Conservation (phyloP, 345 rosid genomes). For the Alliaria petiolata region DNA sequence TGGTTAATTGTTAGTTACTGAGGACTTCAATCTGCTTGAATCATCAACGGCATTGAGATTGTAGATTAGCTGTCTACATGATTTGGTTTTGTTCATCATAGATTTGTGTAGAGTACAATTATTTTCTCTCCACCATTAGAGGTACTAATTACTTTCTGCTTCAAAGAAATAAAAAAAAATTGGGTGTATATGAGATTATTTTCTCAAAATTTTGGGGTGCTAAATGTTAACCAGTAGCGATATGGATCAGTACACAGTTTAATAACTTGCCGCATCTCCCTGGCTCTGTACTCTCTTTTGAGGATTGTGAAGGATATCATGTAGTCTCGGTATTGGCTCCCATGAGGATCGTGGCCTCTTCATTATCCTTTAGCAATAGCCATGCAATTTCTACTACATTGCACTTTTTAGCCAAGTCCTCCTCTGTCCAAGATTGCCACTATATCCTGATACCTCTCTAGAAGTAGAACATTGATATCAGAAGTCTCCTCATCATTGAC, state of each 20-base stretch:
- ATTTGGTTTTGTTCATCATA: background rate
- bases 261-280: conserved; percentile 90
- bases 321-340: too few relatives aligned
- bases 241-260: conserved; percentile 50
- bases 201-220: conserved; percentile 38
- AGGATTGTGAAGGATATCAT: conserved; percentile 47
- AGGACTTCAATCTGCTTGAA: background rate
- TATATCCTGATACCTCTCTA: too few relatives aligned
- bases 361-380: too few relatives aligned
- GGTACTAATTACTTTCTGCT: background rate
- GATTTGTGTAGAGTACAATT: background rate
- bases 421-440: too few relatives aligned
- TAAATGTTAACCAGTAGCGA: conserved; percentile 36
- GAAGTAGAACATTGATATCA: too few relatives aligned
- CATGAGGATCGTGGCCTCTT: too few relatives aligned
- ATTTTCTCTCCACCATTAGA: background rate
- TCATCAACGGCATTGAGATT: background rate
- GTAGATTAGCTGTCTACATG: background rate
- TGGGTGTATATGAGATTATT: background rate
- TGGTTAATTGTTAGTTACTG: background rate
- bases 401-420: too few relatives aligned
- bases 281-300: conserved; percentile 86
- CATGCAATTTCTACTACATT: too few relatives aligned
- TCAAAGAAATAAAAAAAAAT: background rate
- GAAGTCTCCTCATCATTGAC: too few relatives aligned